A percentile compares a stretch with the other conserved stretches of the same genome.
Evolutionary conservation across 495 filamentous ascomycete genomes (phyloP).

Genomic region (Zalerion maritima): DNA sequence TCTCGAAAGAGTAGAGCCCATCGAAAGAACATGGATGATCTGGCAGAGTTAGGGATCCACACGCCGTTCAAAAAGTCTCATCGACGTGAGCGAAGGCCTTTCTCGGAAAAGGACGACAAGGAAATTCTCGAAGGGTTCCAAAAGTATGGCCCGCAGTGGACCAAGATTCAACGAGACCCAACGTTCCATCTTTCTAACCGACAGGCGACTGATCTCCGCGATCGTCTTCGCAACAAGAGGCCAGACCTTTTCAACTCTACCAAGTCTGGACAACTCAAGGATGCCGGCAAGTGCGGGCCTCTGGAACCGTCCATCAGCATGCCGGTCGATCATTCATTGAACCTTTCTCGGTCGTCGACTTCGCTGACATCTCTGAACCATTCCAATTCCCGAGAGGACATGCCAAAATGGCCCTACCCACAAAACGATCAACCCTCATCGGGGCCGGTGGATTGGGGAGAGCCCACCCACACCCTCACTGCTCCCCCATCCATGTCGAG

Average conservation of each 20-base stretch:
- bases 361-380: constrained; percentile 20
- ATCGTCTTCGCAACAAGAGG: constrained; percentile 68
- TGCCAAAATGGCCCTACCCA: constrained; percentile 18
- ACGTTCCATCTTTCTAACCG: constrained; percentile 50
- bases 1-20: constrained; percentile 34
- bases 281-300: constrained; percentile 7
- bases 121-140: constrained; percentile 63
- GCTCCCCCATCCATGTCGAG: constrained; percentile 10
- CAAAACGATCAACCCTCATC: constrained; percentile 8
- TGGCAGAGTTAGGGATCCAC: constrained; percentile 40
- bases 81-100: constrained; percentile 43
- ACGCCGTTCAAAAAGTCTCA: constrained; percentile 38
- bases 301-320: constrained; percentile 28
- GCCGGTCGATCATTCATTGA: constrained; percentile 18
- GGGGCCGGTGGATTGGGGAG: constrained; percentile 18
- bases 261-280: constrained; percentile 42
- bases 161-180: constrained; percentile 58
- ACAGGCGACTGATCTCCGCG: constrained; percentile 64
- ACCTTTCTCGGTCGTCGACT: constrained; percentile 7
- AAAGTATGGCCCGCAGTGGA: constrained; percentile 67
- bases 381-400: constrained; percentile 26
- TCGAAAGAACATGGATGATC: constrained; percentile 38
- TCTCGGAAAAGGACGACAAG: constrained; percentile 61
- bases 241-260: constrained; percentile 41
- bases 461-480: constrained; percentile 11